Evolutionary conservation across 1,139 yeast species (phyloP).

Genomic region (Arxiozyma heterogenica): DNA sequence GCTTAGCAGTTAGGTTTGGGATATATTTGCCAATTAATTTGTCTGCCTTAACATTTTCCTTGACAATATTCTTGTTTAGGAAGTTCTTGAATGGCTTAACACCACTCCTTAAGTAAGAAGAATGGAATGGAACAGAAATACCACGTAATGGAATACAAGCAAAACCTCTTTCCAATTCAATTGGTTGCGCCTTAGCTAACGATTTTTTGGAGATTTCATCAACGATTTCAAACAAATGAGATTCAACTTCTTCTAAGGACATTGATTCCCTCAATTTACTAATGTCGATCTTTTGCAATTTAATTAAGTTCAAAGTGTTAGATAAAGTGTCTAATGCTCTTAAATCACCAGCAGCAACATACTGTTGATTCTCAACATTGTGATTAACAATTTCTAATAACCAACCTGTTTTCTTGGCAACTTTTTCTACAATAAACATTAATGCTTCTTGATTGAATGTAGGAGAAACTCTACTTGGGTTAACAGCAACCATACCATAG

Average conservation of each 20-base stretch:
- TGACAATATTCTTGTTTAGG: slow-evolving; percentile 90
- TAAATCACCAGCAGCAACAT: slow-evolving; percentile 97
- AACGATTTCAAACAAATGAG: slow-evolving; percentile 78
- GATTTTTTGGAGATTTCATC: slow-evolving; percentile 77
- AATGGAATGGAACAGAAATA: slow-evolving; percentile 98
- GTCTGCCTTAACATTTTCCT: slow-evolving; percentile 90
- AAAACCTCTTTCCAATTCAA: slow-evolving; percentile 93
- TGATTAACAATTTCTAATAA: slow-evolving; percentile 94
- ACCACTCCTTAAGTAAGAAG: slow-evolving; percentile 93
- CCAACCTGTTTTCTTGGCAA: slow-evolving; percentile 78
- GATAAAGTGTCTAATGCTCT: slow-evolving; percentile 89
- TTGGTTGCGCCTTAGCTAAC: slow-evolving; percentile 85
- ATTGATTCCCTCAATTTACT: slow-evolving; percentile 75
- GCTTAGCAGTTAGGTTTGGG: slow-evolving; percentile 97
- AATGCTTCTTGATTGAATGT: slow-evolving; percentile 90
- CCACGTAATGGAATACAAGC: slow-evolving; percentile 98
- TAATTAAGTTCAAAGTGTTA: slow-evolving; percentile 85
- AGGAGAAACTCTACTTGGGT: slow-evolving; percentile 85
- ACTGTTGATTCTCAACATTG: slow-evolving; percentile 96
- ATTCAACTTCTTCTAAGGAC: slow-evolving; percentile 80
- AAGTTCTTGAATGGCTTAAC: slow-evolving; percentile 98
- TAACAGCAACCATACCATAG: slow-evolving; percentile 98
- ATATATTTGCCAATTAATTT: slow-evolving; percentile 89
- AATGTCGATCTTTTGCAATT: slow-evolving; percentile 88
- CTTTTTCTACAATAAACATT: slow-evolving; percentile 88